Conservation (phyloP, 2,329 filamentous ascomycete species). For the Pyrenophora tritici-repentis region DNA sequence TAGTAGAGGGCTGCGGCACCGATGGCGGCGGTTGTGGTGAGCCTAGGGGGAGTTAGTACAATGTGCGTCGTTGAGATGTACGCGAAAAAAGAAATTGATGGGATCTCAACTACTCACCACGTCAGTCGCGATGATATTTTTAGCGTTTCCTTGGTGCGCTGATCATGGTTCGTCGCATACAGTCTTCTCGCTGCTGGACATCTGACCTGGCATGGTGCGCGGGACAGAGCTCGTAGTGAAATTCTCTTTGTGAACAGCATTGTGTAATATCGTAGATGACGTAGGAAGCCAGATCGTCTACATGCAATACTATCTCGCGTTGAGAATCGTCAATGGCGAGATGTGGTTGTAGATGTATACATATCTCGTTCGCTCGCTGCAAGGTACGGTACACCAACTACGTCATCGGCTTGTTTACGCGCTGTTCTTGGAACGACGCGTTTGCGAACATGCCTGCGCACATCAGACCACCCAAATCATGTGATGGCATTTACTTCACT, state of each 20-base stretch:
- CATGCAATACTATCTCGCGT: not conserved
- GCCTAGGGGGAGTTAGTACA: conserved; percentile 14
- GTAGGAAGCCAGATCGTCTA: not conserved
- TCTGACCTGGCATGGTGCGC: conserved; percentile 8
- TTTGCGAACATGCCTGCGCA: not conserved
- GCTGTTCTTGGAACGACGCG: conserved; percentile 12
- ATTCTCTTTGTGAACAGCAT: conserved; percentile 16
- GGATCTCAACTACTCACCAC: conserved; percentile 15
- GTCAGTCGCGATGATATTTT: conserved; percentile 25
- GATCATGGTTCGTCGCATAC: conserved; percentile 27
- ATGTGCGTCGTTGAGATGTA: not conserved
- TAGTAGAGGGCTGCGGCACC: conserved; percentile 24
- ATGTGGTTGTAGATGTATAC: conserved; percentile 3
- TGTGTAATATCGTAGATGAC: not conserved
- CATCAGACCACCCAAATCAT: not conserved
- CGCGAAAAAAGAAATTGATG: not conserved
- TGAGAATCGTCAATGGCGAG: conserved; percentile 2
- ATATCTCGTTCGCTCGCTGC: conserved; percentile 13
- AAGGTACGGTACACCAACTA: conserved; percentile 12
- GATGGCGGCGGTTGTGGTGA: conserved; percentile 23
- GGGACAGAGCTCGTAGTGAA: conserved; percentile 15
- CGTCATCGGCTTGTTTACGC: conserved; percentile 20
- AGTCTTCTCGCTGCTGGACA: conserved; percentile 16
- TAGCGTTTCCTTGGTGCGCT: conserved; percentile 24
- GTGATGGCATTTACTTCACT: too few relatives aligned